Conservation (phyloP, 768 basidiomycete genomes). For the Rickenella mellea region DNA sequence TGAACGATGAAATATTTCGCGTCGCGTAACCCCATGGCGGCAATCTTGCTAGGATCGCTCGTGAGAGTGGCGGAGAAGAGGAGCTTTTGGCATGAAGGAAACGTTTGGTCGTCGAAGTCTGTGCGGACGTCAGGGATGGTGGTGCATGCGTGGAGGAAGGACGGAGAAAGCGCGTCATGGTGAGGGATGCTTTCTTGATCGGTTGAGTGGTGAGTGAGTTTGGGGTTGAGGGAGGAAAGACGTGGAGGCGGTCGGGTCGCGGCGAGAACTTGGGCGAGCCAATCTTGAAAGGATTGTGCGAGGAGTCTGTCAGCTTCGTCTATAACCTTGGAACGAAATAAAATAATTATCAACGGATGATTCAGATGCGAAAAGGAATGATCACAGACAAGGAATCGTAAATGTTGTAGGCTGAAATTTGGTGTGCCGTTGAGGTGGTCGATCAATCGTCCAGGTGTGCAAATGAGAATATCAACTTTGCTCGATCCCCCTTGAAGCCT, state of each 20-base stretch:
- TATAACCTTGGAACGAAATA: conserved; percentile 53
- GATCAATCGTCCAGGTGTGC: conserved; percentile 90
- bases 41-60: conserved; percentile 87
- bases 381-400: conserved; percentile 78
- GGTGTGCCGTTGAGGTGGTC: conserved; percentile 86
- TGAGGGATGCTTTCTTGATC: conserved; percentile 16
- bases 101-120: conserved; percentile 48
- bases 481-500: conserved; percentile 82
- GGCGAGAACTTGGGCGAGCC: conserved; percentile 77
- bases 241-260: conserved; percentile 44
- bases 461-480: conserved; percentile 88
- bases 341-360: neutral
- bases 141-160: conserved; percentile 35
- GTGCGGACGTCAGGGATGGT: conserved; percentile 30
- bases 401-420: conserved; percentile 87
- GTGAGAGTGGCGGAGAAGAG: conserved; percentile 96
- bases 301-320: conserved; percentile 97
- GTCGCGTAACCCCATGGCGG: conserved; percentile 63
- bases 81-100: conserved; percentile 81
- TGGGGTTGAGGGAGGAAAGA: conserved; percentile 7
- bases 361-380: neutral
- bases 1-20: conserved; percentile 88
- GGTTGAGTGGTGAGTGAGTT: conserved; percentile 1
- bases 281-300: conserved; percentile 93
- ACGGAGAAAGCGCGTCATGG: conserved; percentile 56